Evolutionary conservation across 176 grass and related monocot species (phyloP).

Genomic region (Cocos nucifera): DNA sequence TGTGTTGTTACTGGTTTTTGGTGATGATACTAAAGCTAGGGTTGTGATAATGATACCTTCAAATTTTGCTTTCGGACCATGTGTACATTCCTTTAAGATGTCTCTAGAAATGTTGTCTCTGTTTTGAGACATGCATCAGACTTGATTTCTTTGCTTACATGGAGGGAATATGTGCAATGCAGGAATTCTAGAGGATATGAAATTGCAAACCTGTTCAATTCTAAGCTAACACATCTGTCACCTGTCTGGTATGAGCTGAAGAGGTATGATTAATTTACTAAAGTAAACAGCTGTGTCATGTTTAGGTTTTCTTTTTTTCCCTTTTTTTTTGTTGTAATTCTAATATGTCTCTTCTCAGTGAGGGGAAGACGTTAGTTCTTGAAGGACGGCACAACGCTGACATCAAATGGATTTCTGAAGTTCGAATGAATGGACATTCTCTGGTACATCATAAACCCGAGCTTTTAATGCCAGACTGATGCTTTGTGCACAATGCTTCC

Average conservation of each 20-base stretch:
- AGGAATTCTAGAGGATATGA: slow-evolving; percentile 99
- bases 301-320: slow-evolving; percentile 5
- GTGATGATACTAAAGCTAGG: too few species aligned
- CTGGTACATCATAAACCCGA: slow-evolving; percentile 38
- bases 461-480: background rate
- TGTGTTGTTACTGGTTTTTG: too few species aligned
- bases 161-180: slow-evolving; percentile 5
- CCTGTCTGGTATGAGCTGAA: slow-evolving; percentile 97
- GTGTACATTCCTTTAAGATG: too few species aligned
- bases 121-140: too few species aligned
- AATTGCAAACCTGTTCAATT: slow-evolving; percentile 72
- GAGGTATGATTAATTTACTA: slow-evolving; percentile 37
- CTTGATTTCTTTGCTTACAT: too few species aligned
- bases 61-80: too few species aligned
- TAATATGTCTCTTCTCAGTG: slow-evolving; percentile 36
- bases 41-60: too few species aligned
- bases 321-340: slow-evolving; percentile 7
- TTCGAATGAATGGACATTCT: slow-evolving; percentile 45
- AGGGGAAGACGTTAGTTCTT: slow-evolving; percentile 58
- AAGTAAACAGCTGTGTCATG: background rate
- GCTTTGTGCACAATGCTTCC: too few species aligned
- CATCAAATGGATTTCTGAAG: slow-evolving; percentile 63
- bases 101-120: too few species aligned
- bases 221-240: slow-evolving; percentile 81
- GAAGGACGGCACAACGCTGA: slow-evolving; percentile 85